phyloP scores from a whole-genome alignment of 768 basidiomycete species.

The Boletus sp. region DNA sequence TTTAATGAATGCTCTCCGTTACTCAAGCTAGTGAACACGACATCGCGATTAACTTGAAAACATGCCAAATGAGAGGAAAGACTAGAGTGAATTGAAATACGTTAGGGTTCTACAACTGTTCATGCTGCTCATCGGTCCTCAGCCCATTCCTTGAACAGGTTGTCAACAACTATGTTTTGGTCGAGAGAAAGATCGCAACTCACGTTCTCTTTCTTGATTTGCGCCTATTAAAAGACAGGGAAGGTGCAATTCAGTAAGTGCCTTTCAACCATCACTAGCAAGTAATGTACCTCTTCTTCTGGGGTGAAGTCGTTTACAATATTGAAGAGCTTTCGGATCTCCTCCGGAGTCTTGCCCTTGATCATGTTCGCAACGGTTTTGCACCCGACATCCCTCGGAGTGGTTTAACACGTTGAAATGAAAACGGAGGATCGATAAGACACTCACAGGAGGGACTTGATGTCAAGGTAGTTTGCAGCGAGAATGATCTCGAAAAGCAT shows the following conservation, averaged over 20 bases:
- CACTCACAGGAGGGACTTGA: slow-evolving; percentile 93
- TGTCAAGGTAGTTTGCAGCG: slow-evolving; percentile 99
- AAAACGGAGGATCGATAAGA: neutral
- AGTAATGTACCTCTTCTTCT: slow-evolving; percentile 82
- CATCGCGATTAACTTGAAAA: slow-evolving; percentile 19
- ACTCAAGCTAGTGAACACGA: slow-evolving; percentile 10
- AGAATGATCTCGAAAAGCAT: slow-evolving; percentile 99
- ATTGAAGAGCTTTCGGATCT: slow-evolving; percentile 98
- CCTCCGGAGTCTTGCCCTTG: slow-evolving; percentile 99
- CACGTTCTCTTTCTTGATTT: slow-evolving; percentile 99
- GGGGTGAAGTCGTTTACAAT: slow-evolving; percentile 98
- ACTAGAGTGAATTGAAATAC: slow-evolving; percentile 23
- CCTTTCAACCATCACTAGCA: neutral
- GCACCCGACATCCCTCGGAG: slow-evolving; percentile 88
- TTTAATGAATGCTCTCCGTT: neutral
- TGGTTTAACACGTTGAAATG: neutral
- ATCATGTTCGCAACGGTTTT: slow-evolving; percentile 99
- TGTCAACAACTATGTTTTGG: slow-evolving; percentile 16
- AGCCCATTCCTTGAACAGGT: slow-evolving; percentile 73
- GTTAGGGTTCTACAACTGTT: slow-evolving; percentile 22
- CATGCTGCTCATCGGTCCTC: slow-evolving; percentile 68
- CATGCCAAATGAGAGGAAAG: slow-evolving; percentile 13
- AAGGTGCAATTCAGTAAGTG: neutral
- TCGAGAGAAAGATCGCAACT: slow-evolving; percentile 30
- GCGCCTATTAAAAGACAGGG: slow-evolving; percentile 52